Percentiles rank a stretch among this genome's conserved stretches.
These are phyloP conservation scores for Nothomitra cinnamomea DNA, from an alignment of 2,329 filamentous ascomycete genomes.

Conservation along the genomic window DNA sequence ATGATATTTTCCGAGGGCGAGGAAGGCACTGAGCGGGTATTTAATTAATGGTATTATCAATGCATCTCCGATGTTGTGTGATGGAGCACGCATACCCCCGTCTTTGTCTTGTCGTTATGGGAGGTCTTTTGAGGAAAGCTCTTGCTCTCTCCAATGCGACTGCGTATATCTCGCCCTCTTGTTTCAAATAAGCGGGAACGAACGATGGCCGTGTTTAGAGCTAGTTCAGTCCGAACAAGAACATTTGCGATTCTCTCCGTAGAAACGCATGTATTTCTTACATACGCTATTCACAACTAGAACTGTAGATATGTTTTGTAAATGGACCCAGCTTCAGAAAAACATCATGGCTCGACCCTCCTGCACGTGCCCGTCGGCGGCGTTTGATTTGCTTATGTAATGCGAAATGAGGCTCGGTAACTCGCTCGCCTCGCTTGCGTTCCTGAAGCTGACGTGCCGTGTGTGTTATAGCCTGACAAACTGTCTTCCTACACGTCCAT, in stretches of 20 bases:
- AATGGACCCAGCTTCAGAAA: not conserved
- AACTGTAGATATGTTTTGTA: not conserved
- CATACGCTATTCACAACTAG: not conserved
- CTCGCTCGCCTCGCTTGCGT: not conserved
- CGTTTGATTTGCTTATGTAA: not conserved
- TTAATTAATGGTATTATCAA: not conserved
- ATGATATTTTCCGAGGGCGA: not conserved
- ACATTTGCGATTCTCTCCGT: not conserved
- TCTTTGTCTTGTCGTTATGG: not conserved
- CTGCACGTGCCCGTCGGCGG: not conserved
- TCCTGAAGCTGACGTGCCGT: not conserved
- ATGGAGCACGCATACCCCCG: conserved; percentile 1
- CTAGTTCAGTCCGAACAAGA: not conserved
- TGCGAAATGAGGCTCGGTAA: not conserved
- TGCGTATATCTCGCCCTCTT: not conserved
- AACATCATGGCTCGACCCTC: too few species aligned
- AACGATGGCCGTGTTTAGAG: not conserved
- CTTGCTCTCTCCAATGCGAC: not conserved
- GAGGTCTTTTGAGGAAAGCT: not conserved
- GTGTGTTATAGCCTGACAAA: not conserved
- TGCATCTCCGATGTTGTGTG: not conserved
- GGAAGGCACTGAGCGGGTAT: not conserved
- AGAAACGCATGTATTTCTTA: not conserved
- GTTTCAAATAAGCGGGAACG: conserved; percentile 2
- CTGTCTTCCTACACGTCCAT: not conserved